These are phyloP conservation scores for Capsicum pubescens DNA, from an alignment of 257 asterid species.

Conservation along the genomic window DNA sequence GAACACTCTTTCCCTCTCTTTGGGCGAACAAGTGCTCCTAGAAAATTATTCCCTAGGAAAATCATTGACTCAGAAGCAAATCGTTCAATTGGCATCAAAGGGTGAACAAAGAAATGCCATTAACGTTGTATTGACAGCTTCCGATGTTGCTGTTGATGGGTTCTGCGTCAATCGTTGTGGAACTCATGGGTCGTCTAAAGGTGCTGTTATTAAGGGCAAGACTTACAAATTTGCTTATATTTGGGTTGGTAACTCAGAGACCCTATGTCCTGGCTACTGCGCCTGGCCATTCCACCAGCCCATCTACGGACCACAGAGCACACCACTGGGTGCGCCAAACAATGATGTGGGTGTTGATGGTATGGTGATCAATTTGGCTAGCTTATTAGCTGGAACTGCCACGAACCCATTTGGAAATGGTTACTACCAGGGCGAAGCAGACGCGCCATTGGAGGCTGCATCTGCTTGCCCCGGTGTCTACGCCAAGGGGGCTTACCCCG, in stretches of 20 bases:
- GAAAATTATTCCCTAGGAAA: constrained; percentile 52
- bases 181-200: constrained; percentile 50
- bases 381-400: constrained; percentile 59
- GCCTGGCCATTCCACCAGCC: constrained; percentile 78
- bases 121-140: constrained; percentile 57
- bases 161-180: constrained; percentile 64
- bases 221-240: constrained; percentile 57
- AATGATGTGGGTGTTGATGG: constrained; percentile 61
- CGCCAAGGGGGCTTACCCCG: constrained; percentile 66
- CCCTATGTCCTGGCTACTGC: constrained; percentile 62
- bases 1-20: constrained; percentile 36
- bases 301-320: constrained; percentile 59
- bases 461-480: constrained; percentile 65
- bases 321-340: constrained; percentile 58
- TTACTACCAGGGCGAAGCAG: constrained; percentile 56
- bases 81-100: constrained; percentile 46
- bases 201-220: constrained; percentile 34
- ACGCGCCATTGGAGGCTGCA: constrained; percentile 64
- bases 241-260: constrained; percentile 68
- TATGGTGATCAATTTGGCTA: constrained; percentile 49
- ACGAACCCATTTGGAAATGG: constrained; percentile 68
- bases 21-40: constrained; percentile 44
- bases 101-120: constrained; percentile 53
- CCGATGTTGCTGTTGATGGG: constrained; percentile 58
- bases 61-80: constrained; percentile 43